phyloP scores from a whole-genome alignment of 495 filamentous ascomycete genomes.

The Penicillium atrosanguineum region DNA sequence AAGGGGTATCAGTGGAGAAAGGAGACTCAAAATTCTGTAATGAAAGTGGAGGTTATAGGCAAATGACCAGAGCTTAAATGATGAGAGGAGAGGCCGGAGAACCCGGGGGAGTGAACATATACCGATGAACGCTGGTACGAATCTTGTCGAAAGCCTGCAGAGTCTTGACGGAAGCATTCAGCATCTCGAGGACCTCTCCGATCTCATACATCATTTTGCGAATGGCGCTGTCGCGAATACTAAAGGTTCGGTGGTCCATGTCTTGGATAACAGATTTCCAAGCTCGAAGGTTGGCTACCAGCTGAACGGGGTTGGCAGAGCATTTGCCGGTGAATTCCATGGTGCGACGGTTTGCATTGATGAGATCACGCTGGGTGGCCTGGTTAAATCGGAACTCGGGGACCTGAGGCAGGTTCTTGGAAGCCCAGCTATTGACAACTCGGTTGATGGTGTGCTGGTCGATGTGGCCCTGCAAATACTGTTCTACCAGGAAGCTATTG shows the following conservation, averaged over 20 bases:
- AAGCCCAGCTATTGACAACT: conserved; percentile 42
- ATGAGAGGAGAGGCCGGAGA: conserved; percentile 18
- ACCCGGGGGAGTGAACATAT: background rate
- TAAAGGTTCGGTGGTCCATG: conserved; percentile 56
- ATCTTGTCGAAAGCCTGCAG: conserved; percentile 29
- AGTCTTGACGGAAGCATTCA: conserved; percentile 41
- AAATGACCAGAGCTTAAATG: conserved; percentile 15
- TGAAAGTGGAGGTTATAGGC: background rate
- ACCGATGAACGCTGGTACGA: background rate
- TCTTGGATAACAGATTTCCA: conserved; percentile 52
- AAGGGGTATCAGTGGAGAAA: background rate
- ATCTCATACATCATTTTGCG: conserved; percentile 54
- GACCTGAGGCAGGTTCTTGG: conserved; percentile 52
- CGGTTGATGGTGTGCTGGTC: conserved; percentile 47
- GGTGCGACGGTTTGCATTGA: conserved; percentile 46
- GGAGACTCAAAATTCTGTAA: background rate
- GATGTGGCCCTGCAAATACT: conserved; percentile 46
- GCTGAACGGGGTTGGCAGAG: conserved; percentile 31
- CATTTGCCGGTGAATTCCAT: conserved; percentile 48
- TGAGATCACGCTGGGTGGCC: conserved; percentile 51
- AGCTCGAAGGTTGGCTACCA: conserved; percentile 48
- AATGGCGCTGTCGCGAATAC: conserved; percentile 51
- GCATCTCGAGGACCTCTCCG: conserved; percentile 51
- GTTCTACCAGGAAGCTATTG: conserved; percentile 48
- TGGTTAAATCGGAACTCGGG: conserved; percentile 58